phyloP scores from a whole-genome alignment of 345 rosid species.

The Brassica carinata region DNA sequence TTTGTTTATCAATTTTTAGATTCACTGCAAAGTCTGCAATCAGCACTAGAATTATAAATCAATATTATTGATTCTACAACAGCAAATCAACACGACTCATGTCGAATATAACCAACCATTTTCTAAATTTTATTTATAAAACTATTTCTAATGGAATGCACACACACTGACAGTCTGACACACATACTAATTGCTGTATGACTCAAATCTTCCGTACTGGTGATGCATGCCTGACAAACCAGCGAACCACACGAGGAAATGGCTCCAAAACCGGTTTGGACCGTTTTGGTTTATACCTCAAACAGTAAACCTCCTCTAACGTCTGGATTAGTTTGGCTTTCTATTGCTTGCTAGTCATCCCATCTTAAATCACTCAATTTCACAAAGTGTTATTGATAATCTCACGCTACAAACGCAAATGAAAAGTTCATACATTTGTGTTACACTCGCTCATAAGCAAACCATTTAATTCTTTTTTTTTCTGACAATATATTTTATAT shows the following conservation, averaged over 20 bases:
- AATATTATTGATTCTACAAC: neutral
- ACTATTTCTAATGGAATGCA: neutral
- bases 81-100: neutral
- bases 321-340: neutral
- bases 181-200: neutral
- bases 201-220: neutral
- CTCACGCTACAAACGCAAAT: conserved; percentile 18
- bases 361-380: neutral
- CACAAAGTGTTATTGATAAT: conserved; percentile 21
- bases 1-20: conserved; percentile 15
- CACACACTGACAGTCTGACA: neutral
- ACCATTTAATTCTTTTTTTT: neutral
- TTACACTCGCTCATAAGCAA: conserved; percentile 10
- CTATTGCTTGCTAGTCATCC: neutral
- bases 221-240: neutral
- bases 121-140: neutral
- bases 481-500: neutral
- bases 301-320: neutral
- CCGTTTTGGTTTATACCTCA: neutral
- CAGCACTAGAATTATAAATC: no score
- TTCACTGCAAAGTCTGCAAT: neutral
- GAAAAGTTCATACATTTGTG: conserved; percentile 17
- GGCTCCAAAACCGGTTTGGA: neutral
- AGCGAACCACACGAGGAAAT: neutral
- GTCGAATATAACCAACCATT: neutral